Base-by-base conservation (phyloP, 192 early-diverging fungal species). In the Lobosporangium transversale region DNA sequence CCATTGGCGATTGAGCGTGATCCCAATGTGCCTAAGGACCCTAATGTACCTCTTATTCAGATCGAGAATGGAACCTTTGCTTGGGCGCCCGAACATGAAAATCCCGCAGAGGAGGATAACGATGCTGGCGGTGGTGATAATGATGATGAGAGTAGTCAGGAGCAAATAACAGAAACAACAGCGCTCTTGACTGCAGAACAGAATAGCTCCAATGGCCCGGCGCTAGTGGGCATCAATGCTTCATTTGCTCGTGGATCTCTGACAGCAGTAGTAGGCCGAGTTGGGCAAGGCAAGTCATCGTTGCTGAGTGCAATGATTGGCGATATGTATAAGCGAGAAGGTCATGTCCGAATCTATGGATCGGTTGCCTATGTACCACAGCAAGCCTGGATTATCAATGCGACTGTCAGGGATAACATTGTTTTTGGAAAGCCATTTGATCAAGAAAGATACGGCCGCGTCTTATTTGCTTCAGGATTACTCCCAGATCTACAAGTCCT, bases 311-410 rank as follows among this genome's bases (percentile, higher is more conserved):
- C 70, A 23, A 64, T 97, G 10, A 83, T 98, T 6, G 95, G 94
- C 26, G 97, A 99, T 74, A 95, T 96, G 94, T 87, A 90, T 60
- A 86, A 82, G 53, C 36, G 70, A 4, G 20, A 44, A 4, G 94
- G 93, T 32, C 60, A 74, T 3, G 92, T 95, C 20, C 68, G 56
- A 11, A 54, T 98, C 17, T 83, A 86, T 35, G 86, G 84, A 4
- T 70, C 78, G 8, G 69, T 93, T n/a, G 92, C 93, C 14, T 92
- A 92, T 81, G 91, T 65, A 7, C 58, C 64, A 21, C 73, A 76
- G 48, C 81, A 86, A 55, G 87, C 97, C 1, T 99, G 96, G 96
- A 94, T 99, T 50, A 91, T 95, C 88, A 99, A 99, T 59, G 89
- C 90, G 3, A 94, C 92, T 10, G 53, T 99, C 29, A 82, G 92